Percentiles rank a stretch among this genome's conserved stretches.
Evolutionary conservation across 441 rosid genomes (phyloP).

Genomic region (Populus tomentosa): DNA sequence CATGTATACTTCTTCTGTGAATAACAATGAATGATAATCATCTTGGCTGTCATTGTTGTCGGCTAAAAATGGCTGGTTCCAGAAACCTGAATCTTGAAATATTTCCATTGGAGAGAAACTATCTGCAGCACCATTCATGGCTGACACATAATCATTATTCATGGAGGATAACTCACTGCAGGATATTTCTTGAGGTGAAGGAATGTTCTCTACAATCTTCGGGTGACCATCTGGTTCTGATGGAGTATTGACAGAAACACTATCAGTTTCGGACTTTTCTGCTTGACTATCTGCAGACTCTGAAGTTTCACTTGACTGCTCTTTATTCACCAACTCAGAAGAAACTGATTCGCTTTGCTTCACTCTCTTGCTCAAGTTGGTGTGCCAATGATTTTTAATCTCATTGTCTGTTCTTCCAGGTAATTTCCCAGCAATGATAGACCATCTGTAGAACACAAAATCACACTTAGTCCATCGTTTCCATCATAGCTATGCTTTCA

Average conservation of each 20-base stretch:
- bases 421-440: constrained; percentile 9
- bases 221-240: background rate
- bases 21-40: background rate
- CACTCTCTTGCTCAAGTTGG: constrained; percentile 2
- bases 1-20: background rate
- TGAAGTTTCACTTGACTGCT: background rate
- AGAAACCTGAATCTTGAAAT: constrained; percentile 12
- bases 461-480: background rate
- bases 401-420: constrained; percentile 22
- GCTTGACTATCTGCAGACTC: too few species aligned
- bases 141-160: background rate
- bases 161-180: background rate
- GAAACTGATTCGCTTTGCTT: background rate
- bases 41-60: background rate
- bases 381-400: constrained; percentile 18
- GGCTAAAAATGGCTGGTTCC: constrained; percentile 13
- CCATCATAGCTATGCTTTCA: background rate
- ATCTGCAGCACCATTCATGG: background rate
- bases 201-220: background rate
- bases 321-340: background rate
- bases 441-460: constrained; percentile 16
- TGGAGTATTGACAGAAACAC: background rate
- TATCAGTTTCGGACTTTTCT: background rate
- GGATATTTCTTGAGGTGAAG: background rate
- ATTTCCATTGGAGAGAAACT: background rate